Base-by-base conservation (phyloP, 371 early-diverging fungal genomes). In the Actinomucor elegans region DNA sequence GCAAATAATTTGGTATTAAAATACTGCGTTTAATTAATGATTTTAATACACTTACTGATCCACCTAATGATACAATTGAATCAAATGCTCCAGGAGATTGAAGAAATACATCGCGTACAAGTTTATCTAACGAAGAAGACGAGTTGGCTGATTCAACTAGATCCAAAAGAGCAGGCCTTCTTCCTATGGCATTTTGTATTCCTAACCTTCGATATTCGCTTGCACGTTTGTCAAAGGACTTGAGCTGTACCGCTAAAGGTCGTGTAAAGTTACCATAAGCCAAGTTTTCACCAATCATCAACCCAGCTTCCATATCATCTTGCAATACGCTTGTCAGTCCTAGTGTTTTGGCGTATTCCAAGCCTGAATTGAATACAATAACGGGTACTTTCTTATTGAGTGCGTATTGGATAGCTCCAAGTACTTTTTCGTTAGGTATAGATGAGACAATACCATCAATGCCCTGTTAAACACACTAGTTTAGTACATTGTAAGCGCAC, bases 361-460 rank as follows among this genome's bases (percentile, higher is more conserved):
- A 47, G 0, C 80, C 80, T 0, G 71, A 61, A 45, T 79, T 77
- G 29, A 71, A 66, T 3, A 77, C 75, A 11, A 79, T 67, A 10
- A 79, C 64, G 15, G 80, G 80, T 33, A 77, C 34, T 0, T 65
- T 50, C 5, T 60, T 46, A 3, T 64, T 48, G 1, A 57, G 45
- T 9, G 71, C 71, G 3, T 71, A 66, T 23, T 67, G 53, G 6
- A 77, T 43, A 6, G 77, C 71, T n/a, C 54, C 42, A 24, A 62
- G 67, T 11, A 77, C 55, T 8, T 66, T 61, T 7, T 71, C 51
- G 27, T 66, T 71, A 5, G 77, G 77, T 4, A 79, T 79, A 15
- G 77, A 71, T 21, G 64, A 31, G 28, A 79, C 56, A 23, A 79
- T 59, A 8, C 80, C 80, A 41, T 77, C 77, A 5, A 64, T 64